Base-by-base conservation (phyloP, 331 rosid genomes). In the Dryas integrifolia region DNA sequence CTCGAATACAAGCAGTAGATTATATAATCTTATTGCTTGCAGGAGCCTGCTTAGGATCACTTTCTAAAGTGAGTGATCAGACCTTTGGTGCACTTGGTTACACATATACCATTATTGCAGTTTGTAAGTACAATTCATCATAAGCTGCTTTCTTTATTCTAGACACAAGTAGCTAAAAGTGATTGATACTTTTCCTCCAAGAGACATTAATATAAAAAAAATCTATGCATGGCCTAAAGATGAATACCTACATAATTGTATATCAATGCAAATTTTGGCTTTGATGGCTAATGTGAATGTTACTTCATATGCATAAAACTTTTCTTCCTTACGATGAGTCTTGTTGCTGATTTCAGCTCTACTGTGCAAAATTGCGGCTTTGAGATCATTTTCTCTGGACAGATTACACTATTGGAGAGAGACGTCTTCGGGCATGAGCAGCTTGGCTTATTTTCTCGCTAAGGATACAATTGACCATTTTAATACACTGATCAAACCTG, bases 41-140 rank as follows among this genome's bases (percentile, higher is more conserved):
- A 24, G 99, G 98, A 79, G 99, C 97, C 59, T 91, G 98, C 89
- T 86, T 92, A 84, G 99, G 99, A 84, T 84, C 90, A 21, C 85
- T 92, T 71, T 73, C 96, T 12, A 84, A 87, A 68, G 50, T 79
- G 24, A 83, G 83, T 58, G 98, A 95, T 73, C 86, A 87, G 81
- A 79, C 83, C 3, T 88, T 95, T 77, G 99, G 97, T 21, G 93
- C 90, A 62, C 58, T 67, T 68, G 96, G 90, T 38, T 95, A 92
- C 77, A 83, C 96, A 67, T 85, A 89, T 67, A 85, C 98, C 56
- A 88, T 95, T 70, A 92, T 95, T 81, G 99, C 93, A 70, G 96
- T 92, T 74, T 92, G 99, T 89, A 83, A 95, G 98, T 86, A 61
- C 52, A 35, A 50, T 57, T 65, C 73, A 13, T 48, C 58, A 49